Evolutionary conservation across 192 early-diverging fungal species (phyloP).

Genomic region (Linderina pennispora): DNA sequence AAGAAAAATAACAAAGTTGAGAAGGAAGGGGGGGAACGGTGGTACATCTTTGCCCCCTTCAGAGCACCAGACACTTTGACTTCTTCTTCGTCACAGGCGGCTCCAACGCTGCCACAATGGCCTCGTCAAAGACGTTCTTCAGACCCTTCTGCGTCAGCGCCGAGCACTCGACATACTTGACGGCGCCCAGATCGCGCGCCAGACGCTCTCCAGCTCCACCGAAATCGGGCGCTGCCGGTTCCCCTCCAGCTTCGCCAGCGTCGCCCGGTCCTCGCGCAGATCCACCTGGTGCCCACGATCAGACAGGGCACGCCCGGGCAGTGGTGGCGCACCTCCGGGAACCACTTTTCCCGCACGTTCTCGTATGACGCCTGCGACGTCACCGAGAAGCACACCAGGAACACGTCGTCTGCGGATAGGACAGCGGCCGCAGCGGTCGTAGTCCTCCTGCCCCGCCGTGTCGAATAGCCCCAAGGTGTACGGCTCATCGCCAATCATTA

Average conservation of each 20-base stretch:
- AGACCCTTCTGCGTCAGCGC: slow-evolving; percentile 88
- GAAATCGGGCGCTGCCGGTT: slow-evolving; percentile 80
- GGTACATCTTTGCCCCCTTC: no score
- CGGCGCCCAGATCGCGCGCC: slow-evolving; percentile 74
- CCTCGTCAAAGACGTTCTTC: slow-evolving; percentile 97
- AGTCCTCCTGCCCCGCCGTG: slow-evolving; percentile 95
- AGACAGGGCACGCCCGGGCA: slow-evolving; percentile 93
- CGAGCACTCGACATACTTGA: slow-evolving; percentile 92
- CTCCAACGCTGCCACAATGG: slow-evolving; percentile 93
- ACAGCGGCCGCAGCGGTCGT: slow-evolving; percentile 88
- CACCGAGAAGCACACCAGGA: slow-evolving; percentile 91
- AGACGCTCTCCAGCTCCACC: slow-evolving; percentile 72
- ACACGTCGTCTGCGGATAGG: slow-evolving; percentile 94
- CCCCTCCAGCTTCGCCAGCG: slow-evolving; percentile 71
- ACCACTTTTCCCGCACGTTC: slow-evolving; percentile 96
- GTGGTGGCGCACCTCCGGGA: slow-evolving; percentile 93
- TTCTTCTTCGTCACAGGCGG: slow-evolving; percentile 76
- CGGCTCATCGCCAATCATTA: slow-evolving; percentile 97
- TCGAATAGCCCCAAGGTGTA: slow-evolving; percentile 94
- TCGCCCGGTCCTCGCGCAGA: slow-evolving; percentile 77
- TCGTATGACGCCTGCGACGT: slow-evolving; percentile 89
- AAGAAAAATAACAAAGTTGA: no score
- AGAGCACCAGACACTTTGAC: slow-evolving; percentile 77
- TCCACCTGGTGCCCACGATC: slow-evolving; percentile 93
- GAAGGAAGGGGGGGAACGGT: no score